Evolutionary conservation across 768 basidiomycete species (phyloP), one percentile per base, ranked within the genome.

Genomic region (Gymnopilus dilepis): DNA sequence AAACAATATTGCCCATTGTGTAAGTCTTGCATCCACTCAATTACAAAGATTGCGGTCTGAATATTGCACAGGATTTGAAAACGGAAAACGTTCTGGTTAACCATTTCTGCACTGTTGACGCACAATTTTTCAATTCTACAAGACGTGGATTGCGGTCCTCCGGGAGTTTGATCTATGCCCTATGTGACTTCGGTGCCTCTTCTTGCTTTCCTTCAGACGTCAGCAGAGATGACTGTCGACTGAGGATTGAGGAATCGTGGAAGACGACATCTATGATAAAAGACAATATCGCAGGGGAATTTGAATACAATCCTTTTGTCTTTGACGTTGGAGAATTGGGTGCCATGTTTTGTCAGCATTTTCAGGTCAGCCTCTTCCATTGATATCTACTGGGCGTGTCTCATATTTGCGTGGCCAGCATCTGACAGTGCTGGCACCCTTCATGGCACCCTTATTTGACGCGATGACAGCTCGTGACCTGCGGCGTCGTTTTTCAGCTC

Each of bases 381-480:
- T n/a, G n/a, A n/a, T n/a, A n/a, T n/a, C n/a, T n/a, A n/a, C n/a
- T n/a, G n/a, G n/a, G n/a, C n/a, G 28, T 11, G 8, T 2, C 33
- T 34, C 12, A 34, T 12, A 6, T 34, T 34, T 34, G 33, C 6
- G 4, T 37, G n/a, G n/a, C n/a, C 38, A 74, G 74, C 56, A 69
- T 58, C 31, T 67, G 13, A 65, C 64, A 0, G 58, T 47, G 4
- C 24, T 28, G 1, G 55, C 68, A n/a, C 72, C 72, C 0, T 58
- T 74, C 52, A 42, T 75, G 12, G 74, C 72, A 1, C 73, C 73
- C 2, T 59, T 74, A 17, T 42, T 75, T 1, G 73, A 74, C 45
- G 63, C 48, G 45, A 70, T 74, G 70, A 65, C 67, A 2, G 71
- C 70, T 3, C 60, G 69, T 0, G 42, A 73, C 33, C 41, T 75